A percentile compares a stretch with the other conserved stretches of the same genome.
Evolutionary conservation across 331 rosid species (phyloP).

Genomic region (Quercus tomentella): DNA sequence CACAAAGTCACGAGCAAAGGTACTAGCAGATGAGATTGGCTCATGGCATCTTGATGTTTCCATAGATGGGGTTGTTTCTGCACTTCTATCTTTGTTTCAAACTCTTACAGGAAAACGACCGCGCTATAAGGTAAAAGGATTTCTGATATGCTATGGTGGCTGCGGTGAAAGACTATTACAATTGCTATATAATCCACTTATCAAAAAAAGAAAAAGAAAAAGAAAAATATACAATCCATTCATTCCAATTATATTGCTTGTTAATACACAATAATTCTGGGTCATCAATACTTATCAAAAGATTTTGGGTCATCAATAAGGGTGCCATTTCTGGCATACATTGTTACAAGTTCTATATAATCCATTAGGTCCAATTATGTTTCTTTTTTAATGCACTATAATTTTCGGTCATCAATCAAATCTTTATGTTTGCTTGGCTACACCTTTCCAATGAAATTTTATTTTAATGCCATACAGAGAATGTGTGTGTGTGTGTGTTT

Average conservation of each 20-base stretch:
- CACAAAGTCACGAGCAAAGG: slow-evolving; percentile 70
- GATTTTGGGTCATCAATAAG: too few species aligned
- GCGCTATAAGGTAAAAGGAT: slow-evolving; percentile 64
- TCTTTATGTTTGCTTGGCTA: neutral
- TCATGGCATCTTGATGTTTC: slow-evolving; percentile 93
- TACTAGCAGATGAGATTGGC: slow-evolving; percentile 84
- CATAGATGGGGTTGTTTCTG: slow-evolving; percentile 78
- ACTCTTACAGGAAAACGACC: slow-evolving; percentile 78
- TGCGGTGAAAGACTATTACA: neutral
- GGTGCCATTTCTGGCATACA: too few species aligned
- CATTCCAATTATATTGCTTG: too few species aligned
- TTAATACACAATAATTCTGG: neutral
- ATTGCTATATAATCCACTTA: neutral
- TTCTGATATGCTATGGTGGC: neutral
- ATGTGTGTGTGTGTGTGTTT: neutral
- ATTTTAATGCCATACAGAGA: slow-evolving; percentile 1
- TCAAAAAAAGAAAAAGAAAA: too few species aligned
- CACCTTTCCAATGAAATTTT: neutral
- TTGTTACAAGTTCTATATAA: too few species aligned
- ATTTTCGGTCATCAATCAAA: neutral
- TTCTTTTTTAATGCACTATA: neutral
- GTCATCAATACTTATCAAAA: neutral
- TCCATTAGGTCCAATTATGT: neutral
- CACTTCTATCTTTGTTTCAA: slow-evolving; percentile 71
- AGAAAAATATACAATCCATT: too few species aligned